Evolutionary conservation across 1,284 basidiomycete species (phyloP).

Genomic region (Microbotryomycetes sp.): DNA sequence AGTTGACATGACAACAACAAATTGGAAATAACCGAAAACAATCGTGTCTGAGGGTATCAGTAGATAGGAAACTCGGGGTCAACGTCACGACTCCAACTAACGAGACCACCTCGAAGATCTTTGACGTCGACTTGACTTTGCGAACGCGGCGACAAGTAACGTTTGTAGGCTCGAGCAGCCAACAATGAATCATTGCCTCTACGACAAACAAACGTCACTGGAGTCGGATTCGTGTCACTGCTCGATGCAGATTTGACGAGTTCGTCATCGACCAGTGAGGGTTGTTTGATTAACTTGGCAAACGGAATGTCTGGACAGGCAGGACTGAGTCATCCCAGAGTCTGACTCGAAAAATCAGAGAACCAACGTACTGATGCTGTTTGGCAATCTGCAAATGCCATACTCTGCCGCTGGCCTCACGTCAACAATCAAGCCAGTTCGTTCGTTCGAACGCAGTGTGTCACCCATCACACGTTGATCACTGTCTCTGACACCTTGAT

Average conservation of each 20-base stretch:
- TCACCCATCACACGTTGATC: slow-evolving; percentile 55
- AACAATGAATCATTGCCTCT: slow-evolving; percentile 90
- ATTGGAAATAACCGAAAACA: no score
- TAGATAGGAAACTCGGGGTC: slow-evolving; percentile 4
- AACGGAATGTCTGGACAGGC: slow-evolving; percentile 60
- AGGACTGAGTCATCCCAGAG: not conserved
- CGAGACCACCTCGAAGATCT: slow-evolving; percentile 1
- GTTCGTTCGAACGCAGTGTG: slow-evolving; percentile 11
- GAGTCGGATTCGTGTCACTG: not conserved
- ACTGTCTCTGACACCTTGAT: slow-evolving; percentile 64
- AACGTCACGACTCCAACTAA: slow-evolving; percentile 13
- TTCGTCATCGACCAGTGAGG: slow-evolving; percentile 39
- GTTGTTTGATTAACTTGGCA: slow-evolving; percentile 55
- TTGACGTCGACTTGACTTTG: slow-evolving; percentile 24
- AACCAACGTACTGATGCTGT: slow-evolving; percentile 63
- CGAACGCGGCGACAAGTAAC: slow-evolving; percentile 32
- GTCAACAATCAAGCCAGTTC: slow-evolving; percentile 56
- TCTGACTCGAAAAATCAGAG: not conserved
- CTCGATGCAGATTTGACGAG: slow-evolving; percentile 18
- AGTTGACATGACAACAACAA: no score
- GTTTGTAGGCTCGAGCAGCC: slow-evolving; percentile 61
- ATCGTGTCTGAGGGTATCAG: no score
- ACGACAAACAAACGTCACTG: slow-evolving; percentile 60
- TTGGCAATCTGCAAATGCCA: slow-evolving; percentile 73
- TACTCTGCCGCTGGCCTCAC: slow-evolving; percentile 77